Percentiles rank a stretch among this genome's conserved stretches.
These are phyloP conservation scores for Phytophthora cajani DNA, from an alignment of 352 stramenopile genomes.

Conservation along the genomic window DNA sequence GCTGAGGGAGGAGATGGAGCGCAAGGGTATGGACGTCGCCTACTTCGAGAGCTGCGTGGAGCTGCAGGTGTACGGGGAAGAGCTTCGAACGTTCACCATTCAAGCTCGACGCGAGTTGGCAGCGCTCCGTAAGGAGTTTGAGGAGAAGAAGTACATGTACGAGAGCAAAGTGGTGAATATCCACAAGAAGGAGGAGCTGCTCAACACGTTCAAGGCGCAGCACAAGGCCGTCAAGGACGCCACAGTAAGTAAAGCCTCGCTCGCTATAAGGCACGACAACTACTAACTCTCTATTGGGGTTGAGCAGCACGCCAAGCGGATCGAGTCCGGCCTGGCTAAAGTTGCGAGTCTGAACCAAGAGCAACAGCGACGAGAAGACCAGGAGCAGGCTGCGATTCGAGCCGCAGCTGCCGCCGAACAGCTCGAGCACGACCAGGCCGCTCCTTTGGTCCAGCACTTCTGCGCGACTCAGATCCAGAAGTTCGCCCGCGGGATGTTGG, in stretches of 20 bases:
- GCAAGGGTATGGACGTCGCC: conserved; percentile 80
- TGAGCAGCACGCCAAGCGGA: conserved; percentile 28
- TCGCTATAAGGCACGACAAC: background rate
- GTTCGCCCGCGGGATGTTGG: conserved; percentile 72
- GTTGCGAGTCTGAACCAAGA: conserved; percentile 35
- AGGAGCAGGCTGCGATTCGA: conserved; percentile 24
- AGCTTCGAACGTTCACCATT: conserved; percentile 53
- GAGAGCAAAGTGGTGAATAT: conserved; percentile 58
- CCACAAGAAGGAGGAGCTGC: conserved; percentile 72
- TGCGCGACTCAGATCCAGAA: conserved; percentile 85
- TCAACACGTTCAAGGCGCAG: conserved; percentile 73
- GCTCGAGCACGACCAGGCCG: conserved; percentile 23
- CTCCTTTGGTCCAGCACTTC: conserved; percentile 63
- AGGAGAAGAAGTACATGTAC: conserved; percentile 65
- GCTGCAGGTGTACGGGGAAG: conserved; percentile 57
- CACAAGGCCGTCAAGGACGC: conserved; percentile 61
- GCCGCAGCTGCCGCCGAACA: conserved; percentile 9
- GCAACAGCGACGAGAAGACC: conserved; percentile 36
- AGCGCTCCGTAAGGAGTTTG: conserved; percentile 47
- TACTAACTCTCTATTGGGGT: conserved; percentile 4
- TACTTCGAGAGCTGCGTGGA: conserved; percentile 77
- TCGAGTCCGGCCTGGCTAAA: conserved; percentile 20
- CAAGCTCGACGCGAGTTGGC: conserved; percentile 50
- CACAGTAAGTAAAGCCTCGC: conserved; percentile 12
- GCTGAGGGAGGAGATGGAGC: conserved; percentile 73